phyloP scores from a whole-genome alignment of 2,329 filamentous ascomycete genomes.

The Colletotrichum trifolii region DNA sequence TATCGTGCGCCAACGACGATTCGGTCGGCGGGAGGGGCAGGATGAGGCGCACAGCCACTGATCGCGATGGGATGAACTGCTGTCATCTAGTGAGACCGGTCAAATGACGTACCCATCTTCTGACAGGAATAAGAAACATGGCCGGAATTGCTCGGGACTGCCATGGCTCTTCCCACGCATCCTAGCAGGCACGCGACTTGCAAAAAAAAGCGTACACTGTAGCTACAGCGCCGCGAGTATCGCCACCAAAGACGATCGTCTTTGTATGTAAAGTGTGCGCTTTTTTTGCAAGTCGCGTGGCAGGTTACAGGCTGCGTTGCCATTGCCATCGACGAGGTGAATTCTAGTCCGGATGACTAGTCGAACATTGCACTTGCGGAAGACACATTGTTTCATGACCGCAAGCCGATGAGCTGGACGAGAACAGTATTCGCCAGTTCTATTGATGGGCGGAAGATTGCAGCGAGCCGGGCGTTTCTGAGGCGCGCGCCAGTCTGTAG shows the following conservation, averaged over 20 bases:
- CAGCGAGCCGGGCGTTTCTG: constrained; percentile 19
- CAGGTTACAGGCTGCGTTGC: not conserved
- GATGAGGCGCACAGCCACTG: not conserved
- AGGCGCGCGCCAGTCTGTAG: constrained; percentile 29
- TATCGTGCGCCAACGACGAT: constrained; percentile 20
- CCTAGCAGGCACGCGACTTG: too few relatives aligned
- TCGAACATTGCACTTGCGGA: not conserved
- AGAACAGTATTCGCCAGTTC: constrained; percentile 13
- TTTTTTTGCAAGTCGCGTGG: too few relatives aligned
- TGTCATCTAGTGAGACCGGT: not conserved
- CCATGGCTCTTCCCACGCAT: not conserved
- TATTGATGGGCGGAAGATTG: constrained; percentile 13
- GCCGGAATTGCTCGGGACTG: constrained; percentile 13
- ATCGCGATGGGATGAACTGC: not conserved
- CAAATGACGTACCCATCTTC: constrained; percentile 14
- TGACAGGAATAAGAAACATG: constrained; percentile 28
- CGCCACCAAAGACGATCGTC: too few relatives aligned
- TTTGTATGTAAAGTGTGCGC: too few relatives aligned
- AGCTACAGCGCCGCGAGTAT: too few relatives aligned
- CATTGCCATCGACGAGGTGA: constrained; percentile 4
- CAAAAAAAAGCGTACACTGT: too few relatives aligned
- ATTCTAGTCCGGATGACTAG: too few relatives aligned
- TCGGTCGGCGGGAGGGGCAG: not conserved
- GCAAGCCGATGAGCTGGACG: not conserved
- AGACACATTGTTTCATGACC: constrained; percentile 24